Evolutionary conservation across 345 rosid species (phyloP), one percentile per base, ranked within the genome.

Genomic region (Hypericum perforatum): DNA sequence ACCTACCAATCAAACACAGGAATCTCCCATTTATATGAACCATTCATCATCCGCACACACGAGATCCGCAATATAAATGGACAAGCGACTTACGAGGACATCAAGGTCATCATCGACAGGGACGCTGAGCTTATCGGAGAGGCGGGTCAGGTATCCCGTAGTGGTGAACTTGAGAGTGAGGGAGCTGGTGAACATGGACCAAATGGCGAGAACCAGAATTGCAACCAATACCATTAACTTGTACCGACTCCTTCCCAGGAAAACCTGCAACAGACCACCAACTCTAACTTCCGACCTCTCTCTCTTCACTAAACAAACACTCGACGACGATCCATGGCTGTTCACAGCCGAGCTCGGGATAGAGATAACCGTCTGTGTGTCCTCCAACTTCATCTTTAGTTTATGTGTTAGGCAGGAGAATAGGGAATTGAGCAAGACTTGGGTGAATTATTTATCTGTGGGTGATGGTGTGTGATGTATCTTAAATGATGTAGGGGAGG

Each of bases 181-280:
- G 7, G 89, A 73, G 70, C 97, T 84, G 43, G 92, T 85, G 59
- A 89, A 65, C 95, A 89, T 76, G 49, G 95, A 81, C 79, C 87
- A 79, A 43, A 83, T 66, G 9, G 95, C 92, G 12, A 89, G 80
- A 3, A 89, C 75, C 29, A 82, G 75, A 64, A 85, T 68, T 5
- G 87, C 89, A 22, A 80, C 50, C 12, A 85, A 50, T 5, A 81
- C 71, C 95, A 95, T 83, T 39, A 85, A 63, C 70, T 79, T 85
- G 78, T 79, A 83, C 3, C 78, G 62, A 36, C 48, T 47, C 57
- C 52, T 68, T 10, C 77, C 68, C 1, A 65, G 50, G n/a, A n/a
- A n/a, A n/a, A n/a, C n/a, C n/a, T n/a, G n/a, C n/a, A n/a, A n/a
- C 36, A 71, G 39, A 45, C 59, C 53, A 16, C 52, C 49, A 37